Base-by-base conservation (phyloP, 495 filamentous ascomycete species). In the Venustampulla echinocandica region DNA sequence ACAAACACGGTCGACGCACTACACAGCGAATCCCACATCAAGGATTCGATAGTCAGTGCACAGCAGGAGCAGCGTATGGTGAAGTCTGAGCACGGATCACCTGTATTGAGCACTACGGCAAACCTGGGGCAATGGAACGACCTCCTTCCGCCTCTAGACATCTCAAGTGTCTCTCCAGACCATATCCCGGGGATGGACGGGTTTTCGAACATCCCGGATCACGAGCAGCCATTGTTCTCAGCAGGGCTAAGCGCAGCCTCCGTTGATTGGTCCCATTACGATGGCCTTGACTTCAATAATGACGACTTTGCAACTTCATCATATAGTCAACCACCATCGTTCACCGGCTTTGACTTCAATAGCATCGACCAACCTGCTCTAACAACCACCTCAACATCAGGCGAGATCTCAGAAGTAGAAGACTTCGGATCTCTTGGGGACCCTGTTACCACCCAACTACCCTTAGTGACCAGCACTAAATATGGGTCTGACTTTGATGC, bases 231-330 rank as follows among this genome's bases (percentile, higher is more conserved):
- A 11, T 64, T 83, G 41, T 77, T 80, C 52, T 84, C 82, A 46
- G 76, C 81, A 10, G 81, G 77, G 4, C 62, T 84, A 50, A 73
- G 64, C 39, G 68, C 69, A 51, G 69, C 73, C 10, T 75, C 80
- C 5, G 79, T 85, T 33, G 83, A 87, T 63, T 89, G 84, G 84
- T 81, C 76, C 32, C 77, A 81, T 43, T 80, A 82, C 54, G 80
- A 83, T 41, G 71, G 70, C 4, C 64, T 86, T 10, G 77, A 77
- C 40, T 70, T 73, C 43, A 67, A 69, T 22, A 63, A 64, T 33
- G 53, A 55, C 14, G 71, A 71, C 38, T 73, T 80, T 49, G 71
- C 76, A n/a, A 67, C 80, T 4, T 76, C 73, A 10, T 78, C 73
- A 41, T 86, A 79, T 59, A 85, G 79, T 54, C 83, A 85, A 55